Conservation (phyloP, 352 stramenopile genomes). For the Paralagenidium karlingii region DNA sequence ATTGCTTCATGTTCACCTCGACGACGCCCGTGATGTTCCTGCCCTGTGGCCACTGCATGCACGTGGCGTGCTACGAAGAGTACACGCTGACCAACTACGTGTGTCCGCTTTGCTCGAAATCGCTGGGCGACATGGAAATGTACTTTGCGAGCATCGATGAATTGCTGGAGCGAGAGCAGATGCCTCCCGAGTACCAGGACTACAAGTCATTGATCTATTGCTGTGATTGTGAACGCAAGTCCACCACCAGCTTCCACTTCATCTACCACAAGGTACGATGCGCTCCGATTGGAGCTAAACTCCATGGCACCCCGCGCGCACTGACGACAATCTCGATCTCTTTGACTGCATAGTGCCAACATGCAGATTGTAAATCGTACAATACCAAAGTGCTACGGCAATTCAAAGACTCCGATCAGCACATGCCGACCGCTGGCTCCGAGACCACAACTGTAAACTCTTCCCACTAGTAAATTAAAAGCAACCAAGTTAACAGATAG, state of each 20-base stretch:
- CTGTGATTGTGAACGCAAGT: conserved; percentile 80
- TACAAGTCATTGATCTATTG: conserved; percentile 69
- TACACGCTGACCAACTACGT: conserved; percentile 92
- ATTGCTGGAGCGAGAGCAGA: conserved; percentile 63
- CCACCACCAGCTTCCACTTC: conserved; percentile 73
- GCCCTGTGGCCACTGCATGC: conserved; percentile 94
- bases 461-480: no score
- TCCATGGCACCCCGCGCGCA: no score
- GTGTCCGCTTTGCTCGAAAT: conserved; percentile 92
- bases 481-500: no score
- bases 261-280: conserved; percentile 70
- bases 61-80: conserved; percentile 90
- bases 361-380: conserved; percentile 66
- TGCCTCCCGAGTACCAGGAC: conserved; percentile 66
- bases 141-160: conserved; percentile 83
- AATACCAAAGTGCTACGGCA: conserved; percentile 78
- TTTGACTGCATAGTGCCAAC: conserved; percentile 41
- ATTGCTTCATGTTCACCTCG: conserved; percentile 92
- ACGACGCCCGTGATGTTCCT: conserved; percentile 92
- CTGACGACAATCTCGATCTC: background rate
- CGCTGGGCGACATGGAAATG: conserved; percentile 88
- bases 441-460: no score
- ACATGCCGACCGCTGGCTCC: conserved; percentile 18
- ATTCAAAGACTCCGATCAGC: conserved; percentile 32
- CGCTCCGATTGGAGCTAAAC: no score